Evolutionary conservation across 768 basidiomycete genomes (phyloP).

Genomic region (Podaxis sp.): DNA sequence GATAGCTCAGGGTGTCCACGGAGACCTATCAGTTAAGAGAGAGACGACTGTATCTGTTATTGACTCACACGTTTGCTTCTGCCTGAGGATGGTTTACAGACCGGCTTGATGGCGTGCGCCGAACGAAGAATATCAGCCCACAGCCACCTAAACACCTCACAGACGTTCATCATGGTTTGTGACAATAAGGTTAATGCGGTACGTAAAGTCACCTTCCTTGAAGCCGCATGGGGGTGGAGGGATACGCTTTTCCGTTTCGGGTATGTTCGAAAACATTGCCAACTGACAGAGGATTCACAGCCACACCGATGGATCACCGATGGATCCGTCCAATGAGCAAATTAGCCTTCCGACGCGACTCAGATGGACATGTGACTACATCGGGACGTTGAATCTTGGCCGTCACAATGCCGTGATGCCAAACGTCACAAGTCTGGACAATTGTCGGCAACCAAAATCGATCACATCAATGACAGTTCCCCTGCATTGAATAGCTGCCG

Average conservation of each 20-base stretch:
- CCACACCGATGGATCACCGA: conserved; percentile 16
- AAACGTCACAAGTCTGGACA: conserved; percentile 12
- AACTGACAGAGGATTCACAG: conserved; percentile 8
- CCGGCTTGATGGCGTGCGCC: not conserved
- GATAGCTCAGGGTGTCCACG: too few relatives aligned
- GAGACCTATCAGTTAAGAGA: too few relatives aligned
- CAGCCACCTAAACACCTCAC: not conserved
- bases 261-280: conserved; percentile 13
- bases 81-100: not conserved
- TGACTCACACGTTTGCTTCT: conserved; percentile 10
- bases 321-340: conserved; percentile 8
- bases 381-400: conserved; percentile 5
- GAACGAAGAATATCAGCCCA: not conserved
- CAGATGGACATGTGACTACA: conserved; percentile 10
- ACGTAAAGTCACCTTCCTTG: not conserved
- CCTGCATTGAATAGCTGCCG: not conserved
- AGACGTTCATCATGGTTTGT: not conserved
- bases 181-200: not conserved
- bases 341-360: conserved; percentile 14
- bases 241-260: conserved; percentile 1
- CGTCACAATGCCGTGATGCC: not conserved
- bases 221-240: conserved; percentile 2
- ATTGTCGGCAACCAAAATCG: conserved; percentile 17
- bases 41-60: too few relatives aligned
- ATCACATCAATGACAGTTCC: conserved; percentile 10